Evolutionary conservation across 495 filamentous ascomycete genomes (phyloP).

Genomic region (Penicillium goetzii): DNA sequence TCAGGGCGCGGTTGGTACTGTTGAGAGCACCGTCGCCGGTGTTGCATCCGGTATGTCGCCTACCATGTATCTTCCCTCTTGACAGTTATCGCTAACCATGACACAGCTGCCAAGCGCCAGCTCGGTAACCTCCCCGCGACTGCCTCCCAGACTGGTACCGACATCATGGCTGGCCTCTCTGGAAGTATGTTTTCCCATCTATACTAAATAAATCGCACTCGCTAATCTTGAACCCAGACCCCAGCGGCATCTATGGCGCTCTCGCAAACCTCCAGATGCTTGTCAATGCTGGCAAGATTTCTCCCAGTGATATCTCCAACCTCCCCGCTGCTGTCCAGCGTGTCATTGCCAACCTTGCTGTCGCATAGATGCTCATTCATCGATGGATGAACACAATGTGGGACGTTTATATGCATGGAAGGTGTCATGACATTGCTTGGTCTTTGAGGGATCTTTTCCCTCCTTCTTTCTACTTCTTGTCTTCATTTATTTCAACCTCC

Average conservation of each 20-base stretch:
- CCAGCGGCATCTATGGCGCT: slow-evolving; percentile 24
- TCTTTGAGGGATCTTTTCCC: slow-evolving; percentile 1
- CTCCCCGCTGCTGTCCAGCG: slow-evolving; percentile 23
- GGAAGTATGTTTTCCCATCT: slow-evolving; percentile 22
- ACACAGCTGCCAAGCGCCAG: slow-evolving; percentile 20
- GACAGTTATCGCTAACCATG: not conserved
- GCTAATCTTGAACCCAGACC: slow-evolving; percentile 19
- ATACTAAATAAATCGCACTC: not conserved
- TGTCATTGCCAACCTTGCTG: slow-evolving; percentile 22
- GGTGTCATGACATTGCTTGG: slow-evolving; percentile 20
- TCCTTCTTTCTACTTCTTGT: slow-evolving; percentile 8
- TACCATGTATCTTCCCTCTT: not conserved
- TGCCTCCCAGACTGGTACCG: slow-evolving; percentile 11
- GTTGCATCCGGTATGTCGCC: slow-evolving; percentile 7
- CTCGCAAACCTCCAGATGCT: slow-evolving; percentile 23
- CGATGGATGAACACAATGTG: not conserved
- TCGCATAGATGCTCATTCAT: slow-evolving; percentile 13
- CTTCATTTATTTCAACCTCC: slow-evolving; percentile 10
- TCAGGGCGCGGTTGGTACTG: slow-evolving; percentile 18
- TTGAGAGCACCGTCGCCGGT: slow-evolving; percentile 17
- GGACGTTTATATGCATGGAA: slow-evolving; percentile 13
- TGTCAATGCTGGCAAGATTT: slow-evolving; percentile 21
- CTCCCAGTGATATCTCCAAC: slow-evolving; percentile 19
- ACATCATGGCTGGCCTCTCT: slow-evolving; percentile 22
- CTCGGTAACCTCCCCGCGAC: slow-evolving; percentile 20